Evolutionary conservation across 2,329 filamentous ascomycete genomes (phyloP).

Genomic region (Nemania sp.): DNA sequence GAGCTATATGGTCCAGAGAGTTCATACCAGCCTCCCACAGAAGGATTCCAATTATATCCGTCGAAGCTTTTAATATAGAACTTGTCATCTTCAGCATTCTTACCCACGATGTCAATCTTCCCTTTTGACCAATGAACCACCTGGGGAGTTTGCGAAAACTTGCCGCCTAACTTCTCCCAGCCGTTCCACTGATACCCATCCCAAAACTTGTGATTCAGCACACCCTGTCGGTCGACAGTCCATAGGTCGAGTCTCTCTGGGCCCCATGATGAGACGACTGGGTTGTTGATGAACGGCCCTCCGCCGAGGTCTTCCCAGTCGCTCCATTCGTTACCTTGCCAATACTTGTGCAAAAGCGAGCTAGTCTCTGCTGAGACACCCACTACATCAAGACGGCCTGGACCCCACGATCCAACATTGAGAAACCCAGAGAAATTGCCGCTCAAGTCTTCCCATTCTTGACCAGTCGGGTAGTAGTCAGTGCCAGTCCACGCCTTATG

Average conservation of each 20-base stretch:
- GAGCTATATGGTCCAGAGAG: conserved; percentile 28
- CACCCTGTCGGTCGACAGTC: conserved; percentile 20
- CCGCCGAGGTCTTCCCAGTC: conserved; percentile 31
- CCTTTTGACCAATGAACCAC: conserved; percentile 26
- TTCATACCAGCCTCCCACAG: conserved; percentile 21
- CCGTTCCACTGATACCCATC: conserved; percentile 25
- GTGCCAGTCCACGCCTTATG: conserved; percentile 34
- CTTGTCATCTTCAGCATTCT: conserved; percentile 10
- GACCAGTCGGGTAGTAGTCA: conserved; percentile 3
- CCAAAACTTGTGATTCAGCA: conserved; percentile 29
- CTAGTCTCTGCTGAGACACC: conserved; percentile 18
- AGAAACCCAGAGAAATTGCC: conserved; percentile 24
- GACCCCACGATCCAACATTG: conserved; percentile 26
- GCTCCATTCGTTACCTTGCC: conserved; percentile 21
- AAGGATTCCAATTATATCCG: conserved; percentile 27
- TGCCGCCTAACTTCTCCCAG: conserved; percentile 31
- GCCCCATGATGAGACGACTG: conserved; percentile 28
- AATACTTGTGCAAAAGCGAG: conserved; percentile 28
- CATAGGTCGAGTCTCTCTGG: conserved; percentile 29
- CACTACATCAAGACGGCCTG: conserved; percentile 25
- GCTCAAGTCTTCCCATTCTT: conserved; percentile 22
- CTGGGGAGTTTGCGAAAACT: conserved; percentile 28
- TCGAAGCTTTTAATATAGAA: conserved; percentile 30
- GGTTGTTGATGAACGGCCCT: conserved; percentile 26
- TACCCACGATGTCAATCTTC: conserved; percentile 31